These are phyloP conservation scores for Rutstroemia sp. DNA, from an alignment of 2,329 filamentous ascomycete genomes.

Conservation along the genomic window DNA sequence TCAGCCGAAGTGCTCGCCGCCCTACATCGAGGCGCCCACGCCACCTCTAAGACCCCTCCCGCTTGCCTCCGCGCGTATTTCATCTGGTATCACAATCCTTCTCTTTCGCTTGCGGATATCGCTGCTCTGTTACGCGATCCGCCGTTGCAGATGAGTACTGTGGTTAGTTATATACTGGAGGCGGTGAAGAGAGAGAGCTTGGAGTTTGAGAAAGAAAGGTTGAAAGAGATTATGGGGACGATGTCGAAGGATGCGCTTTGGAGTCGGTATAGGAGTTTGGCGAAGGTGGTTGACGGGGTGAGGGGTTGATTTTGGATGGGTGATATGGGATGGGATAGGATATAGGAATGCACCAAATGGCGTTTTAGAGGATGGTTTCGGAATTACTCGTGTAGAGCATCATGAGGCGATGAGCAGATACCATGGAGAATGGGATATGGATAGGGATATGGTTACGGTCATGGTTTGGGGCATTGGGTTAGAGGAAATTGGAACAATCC, in stretches of 20 bases:
- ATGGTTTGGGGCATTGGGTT: too few species aligned
- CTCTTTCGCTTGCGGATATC: slow-evolving; percentile 41
- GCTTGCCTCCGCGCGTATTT: slow-evolving; percentile 50
- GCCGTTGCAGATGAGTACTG: slow-evolving; percentile 48
- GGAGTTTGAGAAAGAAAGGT: slow-evolving; percentile 39
- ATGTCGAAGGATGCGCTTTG: background rate
- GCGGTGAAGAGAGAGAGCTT: slow-evolving; percentile 45
- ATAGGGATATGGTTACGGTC: too few species aligned
- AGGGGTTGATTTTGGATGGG: background rate
- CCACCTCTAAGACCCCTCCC: slow-evolving; percentile 11
- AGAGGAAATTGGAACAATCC: too few species aligned
- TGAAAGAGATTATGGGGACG: slow-evolving; percentile 36
- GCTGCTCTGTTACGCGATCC: slow-evolving; percentile 51
- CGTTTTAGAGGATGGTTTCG: too few species aligned
- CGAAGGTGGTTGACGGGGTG: background rate
- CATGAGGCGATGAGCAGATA: too few species aligned
- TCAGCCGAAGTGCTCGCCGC: slow-evolving; percentile 22
- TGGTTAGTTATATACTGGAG: slow-evolving; percentile 51
- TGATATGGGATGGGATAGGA: too few species aligned
- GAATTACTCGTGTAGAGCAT: too few species aligned
- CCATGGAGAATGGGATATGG: too few species aligned
- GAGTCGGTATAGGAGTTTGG: slow-evolving; percentile 3
- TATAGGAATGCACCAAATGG: too few species aligned
- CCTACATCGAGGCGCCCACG: slow-evolving; percentile 13
- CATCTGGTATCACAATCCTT: slow-evolving; percentile 51